Evolutionary conservation across 495 filamentous ascomycete genomes (phyloP).

Genomic region (Aspergillus bridgeri): DNA sequence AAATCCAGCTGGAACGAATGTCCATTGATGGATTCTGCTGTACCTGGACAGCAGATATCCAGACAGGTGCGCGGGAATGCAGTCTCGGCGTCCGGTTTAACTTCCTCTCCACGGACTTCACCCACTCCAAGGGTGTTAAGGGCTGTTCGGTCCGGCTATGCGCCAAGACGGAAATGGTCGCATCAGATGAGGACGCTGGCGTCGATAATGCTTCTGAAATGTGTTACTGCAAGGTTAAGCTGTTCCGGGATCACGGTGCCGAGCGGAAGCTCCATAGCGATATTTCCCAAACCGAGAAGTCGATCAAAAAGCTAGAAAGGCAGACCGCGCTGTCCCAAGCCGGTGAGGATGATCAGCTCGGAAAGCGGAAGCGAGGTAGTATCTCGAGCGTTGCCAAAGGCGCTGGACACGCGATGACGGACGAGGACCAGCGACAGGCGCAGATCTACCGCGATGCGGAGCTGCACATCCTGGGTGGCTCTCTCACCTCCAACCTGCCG

Average conservation of each 20-base stretch:
- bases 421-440: neutral
- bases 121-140: conserved; percentile 94
- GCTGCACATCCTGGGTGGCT: neutral
- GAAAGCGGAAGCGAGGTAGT: neutral
- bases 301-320: neutral
- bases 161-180: conserved; percentile 72
- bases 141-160: conserved; percentile 88
- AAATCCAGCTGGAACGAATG: conserved; percentile 71
- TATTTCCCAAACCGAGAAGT: neutral
- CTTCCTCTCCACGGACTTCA: conserved; percentile 95
- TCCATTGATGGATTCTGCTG: conserved; percentile 92
- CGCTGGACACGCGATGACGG: neutral
- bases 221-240: neutral
- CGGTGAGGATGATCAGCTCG: neutral
- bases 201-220: neutral
- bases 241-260: neutral
- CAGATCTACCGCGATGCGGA: neutral
- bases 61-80: conserved; percentile 60
- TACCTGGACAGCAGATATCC: conserved; percentile 70
- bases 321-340: neutral
- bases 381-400: neutral
- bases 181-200: conserved; percentile 14
- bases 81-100: conserved; percentile 87
- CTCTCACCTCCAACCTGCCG: neutral
- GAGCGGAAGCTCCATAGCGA: neutral